Percentiles rank a stretch among this genome's conserved stretches.
Evolutionary conservation across 2,329 filamentous ascomycete genomes (phyloP).

Genomic region (Daldinia eschscholtzii): DNA sequence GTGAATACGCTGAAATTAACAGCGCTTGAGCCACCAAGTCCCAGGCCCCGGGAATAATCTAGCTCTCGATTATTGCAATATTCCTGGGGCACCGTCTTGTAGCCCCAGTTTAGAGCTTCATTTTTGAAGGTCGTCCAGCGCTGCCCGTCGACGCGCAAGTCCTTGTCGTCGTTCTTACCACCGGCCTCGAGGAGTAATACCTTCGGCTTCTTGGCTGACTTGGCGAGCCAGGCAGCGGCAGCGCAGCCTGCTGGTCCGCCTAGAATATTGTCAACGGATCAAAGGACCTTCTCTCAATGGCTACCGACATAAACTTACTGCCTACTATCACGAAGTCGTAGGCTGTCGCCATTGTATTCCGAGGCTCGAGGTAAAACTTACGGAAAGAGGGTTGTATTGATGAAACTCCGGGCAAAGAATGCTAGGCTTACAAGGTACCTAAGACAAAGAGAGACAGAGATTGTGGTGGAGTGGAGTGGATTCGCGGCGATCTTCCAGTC

Average conservation of each 20-base stretch:
- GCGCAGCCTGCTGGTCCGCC: constrained; percentile 72
- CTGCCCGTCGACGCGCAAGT: constrained; percentile 65
- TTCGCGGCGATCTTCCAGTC: background rate
- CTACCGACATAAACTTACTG: constrained; percentile 43
- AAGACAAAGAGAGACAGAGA: background rate
- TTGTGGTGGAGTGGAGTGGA: background rate
- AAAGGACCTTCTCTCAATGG: background rate
- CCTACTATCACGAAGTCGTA: constrained; percentile 56
- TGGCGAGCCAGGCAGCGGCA: constrained; percentile 66
- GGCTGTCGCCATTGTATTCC: constrained; percentile 29
- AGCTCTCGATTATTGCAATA: constrained; percentile 59
- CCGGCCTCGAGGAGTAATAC: constrained; percentile 74
- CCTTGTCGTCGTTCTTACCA: constrained; percentile 59
- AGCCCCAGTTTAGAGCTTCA: constrained; percentile 64
- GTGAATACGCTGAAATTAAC: constrained; percentile 69
- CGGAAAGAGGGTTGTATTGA: background rate
- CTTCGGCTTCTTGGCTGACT: constrained; percentile 59
- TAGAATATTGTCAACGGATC: constrained; percentile 45
- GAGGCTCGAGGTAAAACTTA: background rate
- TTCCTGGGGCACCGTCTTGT: constrained; percentile 62
- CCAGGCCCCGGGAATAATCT: constrained; percentile 64
- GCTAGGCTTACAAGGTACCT: background rate
- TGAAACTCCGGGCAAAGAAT: background rate
- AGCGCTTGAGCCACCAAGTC: constrained; percentile 64
- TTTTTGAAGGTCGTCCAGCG: constrained; percentile 66